These are phyloP conservation scores for Lachancea sp. DNA, from an alignment of 805 yeast genomes.

Conservation along the genomic window DNA sequence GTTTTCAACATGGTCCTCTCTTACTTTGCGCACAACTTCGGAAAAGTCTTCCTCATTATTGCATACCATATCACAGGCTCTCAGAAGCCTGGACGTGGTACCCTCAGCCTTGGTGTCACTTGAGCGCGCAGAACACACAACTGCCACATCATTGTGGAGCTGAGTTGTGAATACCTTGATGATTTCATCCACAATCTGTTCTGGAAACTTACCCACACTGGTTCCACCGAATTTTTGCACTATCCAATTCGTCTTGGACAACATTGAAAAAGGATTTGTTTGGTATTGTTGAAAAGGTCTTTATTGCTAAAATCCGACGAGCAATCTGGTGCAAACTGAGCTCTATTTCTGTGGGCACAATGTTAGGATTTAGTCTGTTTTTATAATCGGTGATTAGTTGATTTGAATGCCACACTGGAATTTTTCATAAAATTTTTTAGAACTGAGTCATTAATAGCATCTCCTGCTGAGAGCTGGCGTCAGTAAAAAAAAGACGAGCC, in stretches of 20 bases:
- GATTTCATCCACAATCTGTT: constrained; percentile 76
- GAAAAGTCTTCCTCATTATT: constrained; percentile 49
- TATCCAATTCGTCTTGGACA: constrained; percentile 45
- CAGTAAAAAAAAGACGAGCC: neutral
- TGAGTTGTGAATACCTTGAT: constrained; percentile 52
- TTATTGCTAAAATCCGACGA: neutral
- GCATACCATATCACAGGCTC: constrained; percentile 76
- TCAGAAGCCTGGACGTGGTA: constrained; percentile 79
- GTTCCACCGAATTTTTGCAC: constrained; percentile 98
- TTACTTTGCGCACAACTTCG: constrained; percentile 55
- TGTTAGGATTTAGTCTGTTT: neutral
- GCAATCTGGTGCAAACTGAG: neutral
- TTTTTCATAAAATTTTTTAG: neutral
- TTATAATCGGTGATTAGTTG: neutral
- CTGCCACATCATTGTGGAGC: constrained; percentile 63
- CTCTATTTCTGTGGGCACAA: neutral
- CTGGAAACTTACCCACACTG: constrained; percentile 90
- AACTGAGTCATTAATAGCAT: neutral
- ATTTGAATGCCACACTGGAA: neutral
- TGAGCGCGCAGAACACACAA: constrained; percentile 94
- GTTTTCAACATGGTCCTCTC: constrained; percentile 71
- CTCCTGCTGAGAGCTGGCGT: neutral
- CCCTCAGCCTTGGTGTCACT: constrained; percentile 90
- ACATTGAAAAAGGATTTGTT: constrained; percentile 1
- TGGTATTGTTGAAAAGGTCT: neutral